Evolutionary conservation across 1,139 yeast species (phyloP), one percentile per base, ranked within the genome.

Genomic region (Yamadazyma songkhlaensis): DNA sequence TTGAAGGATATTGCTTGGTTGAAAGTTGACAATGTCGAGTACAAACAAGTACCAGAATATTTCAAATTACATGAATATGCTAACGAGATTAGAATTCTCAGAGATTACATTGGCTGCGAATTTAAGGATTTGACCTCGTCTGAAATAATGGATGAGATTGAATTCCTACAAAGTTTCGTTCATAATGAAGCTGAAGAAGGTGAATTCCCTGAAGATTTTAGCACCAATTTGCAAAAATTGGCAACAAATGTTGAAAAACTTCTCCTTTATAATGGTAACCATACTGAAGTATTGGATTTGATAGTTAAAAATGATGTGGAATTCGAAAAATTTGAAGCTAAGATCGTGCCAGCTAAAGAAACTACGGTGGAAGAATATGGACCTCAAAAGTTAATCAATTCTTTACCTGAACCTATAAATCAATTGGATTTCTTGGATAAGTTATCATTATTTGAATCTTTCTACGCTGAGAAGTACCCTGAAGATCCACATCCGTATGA

Each of bases 221-320:
- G 8, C 12, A 25, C 11, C 13, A 27, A 13, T 7, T 13, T 29
- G 4, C 9, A 29, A 13, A 29, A 17, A 17, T 29, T 29, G 13
- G n/a, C n/a, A 3, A 11, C 6, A 11, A 29, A 29, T 17, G n/a
- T 62, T 33, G 35, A 35, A 1, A 38, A 45, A 4, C 46, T 65
- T 21, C 62, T 65, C 36, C 43, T 43, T 7, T 29, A 51, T 10
- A 66, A 67, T 46, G 61, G 62, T 9, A 59, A 58, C 2, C 42
- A 63, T 36, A 61, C 70, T 4, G 58, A 51, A 15, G 54, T 62
- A 7, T 55, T 69, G 43, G 73, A 67, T 44, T 51, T 60, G 4
- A 49, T 66, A 2, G 43, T 64, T 31, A 48, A 48, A 10, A 58
- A 59, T 27, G 62, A 59, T 37, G 31, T 38, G 7, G 60, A 53